Percentiles rank a stretch among this genome's conserved stretches.
These are phyloP conservation scores for Saccharomyces kudriavzevii DNA, from an alignment of 805 yeast species.

Conservation along the genomic window DNA sequence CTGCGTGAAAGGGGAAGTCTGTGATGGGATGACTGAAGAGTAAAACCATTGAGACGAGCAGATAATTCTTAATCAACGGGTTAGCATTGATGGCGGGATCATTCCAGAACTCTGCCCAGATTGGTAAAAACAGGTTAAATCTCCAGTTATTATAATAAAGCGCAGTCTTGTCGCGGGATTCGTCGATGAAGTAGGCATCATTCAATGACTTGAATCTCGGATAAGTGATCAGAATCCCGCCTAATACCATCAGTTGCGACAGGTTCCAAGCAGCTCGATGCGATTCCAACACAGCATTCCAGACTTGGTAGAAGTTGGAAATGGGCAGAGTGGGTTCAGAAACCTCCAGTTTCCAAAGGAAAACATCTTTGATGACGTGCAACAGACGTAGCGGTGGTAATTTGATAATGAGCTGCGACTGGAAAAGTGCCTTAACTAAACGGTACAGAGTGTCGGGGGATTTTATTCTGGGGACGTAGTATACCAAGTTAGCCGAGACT, in stretches of 20 bases:
- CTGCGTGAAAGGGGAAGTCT: background rate
- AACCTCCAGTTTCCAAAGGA: conserved; percentile 25
- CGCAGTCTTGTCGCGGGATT: conserved; percentile 9
- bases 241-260: conserved; percentile 18
- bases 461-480: conserved; percentile 21
- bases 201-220: conserved; percentile 15
- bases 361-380: conserved; percentile 16
- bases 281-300: conserved; percentile 14
- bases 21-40: background rate
- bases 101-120: conserved; percentile 10
- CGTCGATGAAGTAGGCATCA: conserved; percentile 17
- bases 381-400: conserved; percentile 9
- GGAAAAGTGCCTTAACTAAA: conserved; percentile 11
- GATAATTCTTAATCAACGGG: background rate
- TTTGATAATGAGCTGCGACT: conserved; percentile 6
- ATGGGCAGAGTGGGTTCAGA: conserved; percentile 25
- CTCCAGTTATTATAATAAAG: conserved; percentile 17
- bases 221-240: conserved; percentile 20
- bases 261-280: background rate
- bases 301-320: conserved; percentile 16
- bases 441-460: conserved; percentile 5
- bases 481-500: conserved; percentile 16
- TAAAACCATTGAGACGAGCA: background rate
- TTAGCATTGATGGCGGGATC: background rate
- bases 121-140: conserved; percentile 15